Evolutionary conservation across 768 basidiomycete genomes (phyloP), one percentile per base, ranked within the genome.

Genomic region (Pholiota conissans): DNA sequence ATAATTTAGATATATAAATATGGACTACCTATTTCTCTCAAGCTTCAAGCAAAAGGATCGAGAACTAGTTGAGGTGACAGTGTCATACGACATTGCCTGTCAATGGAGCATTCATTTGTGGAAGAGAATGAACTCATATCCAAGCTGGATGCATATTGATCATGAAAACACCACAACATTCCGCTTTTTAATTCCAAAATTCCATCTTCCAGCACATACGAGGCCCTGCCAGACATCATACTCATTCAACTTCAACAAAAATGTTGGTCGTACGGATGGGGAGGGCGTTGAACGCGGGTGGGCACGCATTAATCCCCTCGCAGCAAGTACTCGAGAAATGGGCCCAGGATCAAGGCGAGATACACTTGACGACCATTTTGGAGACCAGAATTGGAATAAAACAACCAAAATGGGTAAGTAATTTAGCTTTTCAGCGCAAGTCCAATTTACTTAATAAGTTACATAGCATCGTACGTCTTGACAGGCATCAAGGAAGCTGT

Each of bases 261-360:
- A 29, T 49, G 27, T 27, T 11, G 48, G 48, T 9, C 22, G 28
- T 9, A 49, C 48, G 11, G 48, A 49, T n/a, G 48, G 48, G 27
- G 48, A 49, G 28, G 22, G 20, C 28, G 20, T 27, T 11, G 48
- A 49, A 27, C 55, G 68, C 0, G 61, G 63, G 1, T 75, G 73
- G 74, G 58, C 64, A 0, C 45, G 51, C 8, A 54, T 67, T 1
- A 73, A 74, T 55, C 56, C 52, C 0, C 37, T 66, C 3, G 65
- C 69, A 3, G 48, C 34, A 0, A 68, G 65, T 24, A 72, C 67
- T 1, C 58, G 58, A 27, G 68, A 73, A 55, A 75, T 75, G 74
- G 66, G 67, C 0, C 65, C 66, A 0, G 68, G 68, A 2, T 35
- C 58, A 11, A 55, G 66, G 6, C 61, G 52, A 2, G 69, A 71